Conservation (phyloP, 2,329 filamentous ascomycete species). For the Hypocrella siamensis region DNA sequence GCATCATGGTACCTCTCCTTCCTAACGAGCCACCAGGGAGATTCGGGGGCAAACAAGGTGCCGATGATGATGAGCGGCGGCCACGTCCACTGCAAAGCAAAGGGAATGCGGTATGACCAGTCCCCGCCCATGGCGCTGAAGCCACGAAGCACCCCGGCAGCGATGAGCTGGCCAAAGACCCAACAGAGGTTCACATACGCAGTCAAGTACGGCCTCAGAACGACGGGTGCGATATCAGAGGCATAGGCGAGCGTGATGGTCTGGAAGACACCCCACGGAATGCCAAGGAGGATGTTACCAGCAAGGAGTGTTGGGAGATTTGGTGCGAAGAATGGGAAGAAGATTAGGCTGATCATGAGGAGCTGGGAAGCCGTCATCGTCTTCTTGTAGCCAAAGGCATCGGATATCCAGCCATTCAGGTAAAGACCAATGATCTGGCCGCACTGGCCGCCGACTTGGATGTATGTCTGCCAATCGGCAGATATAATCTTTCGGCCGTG, state of each 20-base stretch:
- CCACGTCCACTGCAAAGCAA: conserved; percentile 28
- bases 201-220: conserved; percentile 21
- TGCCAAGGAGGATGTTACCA: conserved; percentile 22
- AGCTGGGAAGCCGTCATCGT: conserved; percentile 23
- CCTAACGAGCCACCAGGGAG: conserved; percentile 38
- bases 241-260: conserved; percentile 26
- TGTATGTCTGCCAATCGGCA: conserved; percentile 31
- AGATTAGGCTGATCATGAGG: conserved; percentile 21
- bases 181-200: conserved; percentile 26
- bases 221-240: conserved; percentile 16
- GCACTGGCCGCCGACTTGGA: conserved; percentile 15
- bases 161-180: conserved; percentile 24
- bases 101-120: conserved; percentile 27
- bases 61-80: conserved; percentile 20
- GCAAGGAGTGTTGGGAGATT: conserved; percentile 18
- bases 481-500: conserved; percentile 19
- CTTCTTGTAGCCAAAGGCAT: conserved; percentile 20
- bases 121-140: conserved; percentile 17
- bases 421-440: conserved; percentile 1
- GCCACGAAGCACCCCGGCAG: conserved; percentile 20
- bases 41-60: conserved; percentile 32
- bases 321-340: conserved; percentile 24
- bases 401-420: not conserved
- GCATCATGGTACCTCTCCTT: conserved; percentile 27
- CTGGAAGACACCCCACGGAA: conserved; percentile 23